Evolutionary conservation across 1,284 basidiomycete genomes (phyloP), one percentile per base, ranked within the genome.

Genomic region (Papiliotrema nemorosa): DNA sequence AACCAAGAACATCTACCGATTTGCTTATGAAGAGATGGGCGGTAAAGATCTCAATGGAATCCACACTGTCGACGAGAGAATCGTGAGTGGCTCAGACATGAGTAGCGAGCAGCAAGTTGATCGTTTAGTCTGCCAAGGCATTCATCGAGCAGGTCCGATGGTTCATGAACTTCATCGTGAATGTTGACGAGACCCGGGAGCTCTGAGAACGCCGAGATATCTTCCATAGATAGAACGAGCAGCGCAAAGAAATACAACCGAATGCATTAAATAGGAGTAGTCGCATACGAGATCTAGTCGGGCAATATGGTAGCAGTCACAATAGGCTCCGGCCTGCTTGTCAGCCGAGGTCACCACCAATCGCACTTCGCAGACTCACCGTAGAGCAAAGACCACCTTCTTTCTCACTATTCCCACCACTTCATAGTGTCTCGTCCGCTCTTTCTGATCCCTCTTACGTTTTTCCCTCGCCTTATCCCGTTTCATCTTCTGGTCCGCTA

Each of bases 321-420:
- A 16, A 75, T 69, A 0, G 73, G 73, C 60, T 75, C 73, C 2
- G 73, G 73, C 18, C 73, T 73, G 41, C 24, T 22, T 24, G 22
- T 38, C 12, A 54, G 40, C 44, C 21, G 16, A n/a, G 14, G n/a
- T 25, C 13, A 16, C 4, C 37, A 39, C 14, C 4, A 37, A 22
- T 12, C 29, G 29, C 7, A 12, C 42, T 34, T 38, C 0, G 16
- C 21, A 0, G 5, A 64, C 69, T 49, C 47, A 74, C 73, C 73
- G 53, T 13, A 74, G 54, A 3, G 67, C 58, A 49, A 75, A 75
- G 22, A 75, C 72, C 3, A 75, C 61, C 47, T 75, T 75, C 50
- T 69, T 70, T 43, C 70, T 50, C 10, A 75, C 70, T 0, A 75
- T 60, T 0, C 62, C 72, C 7, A 74, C 69, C 21, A 74, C 70